These are phyloP conservation scores for Pyrus communis DNA, from an alignment of 306 rosid genomes.

Conservation along the genomic window DNA sequence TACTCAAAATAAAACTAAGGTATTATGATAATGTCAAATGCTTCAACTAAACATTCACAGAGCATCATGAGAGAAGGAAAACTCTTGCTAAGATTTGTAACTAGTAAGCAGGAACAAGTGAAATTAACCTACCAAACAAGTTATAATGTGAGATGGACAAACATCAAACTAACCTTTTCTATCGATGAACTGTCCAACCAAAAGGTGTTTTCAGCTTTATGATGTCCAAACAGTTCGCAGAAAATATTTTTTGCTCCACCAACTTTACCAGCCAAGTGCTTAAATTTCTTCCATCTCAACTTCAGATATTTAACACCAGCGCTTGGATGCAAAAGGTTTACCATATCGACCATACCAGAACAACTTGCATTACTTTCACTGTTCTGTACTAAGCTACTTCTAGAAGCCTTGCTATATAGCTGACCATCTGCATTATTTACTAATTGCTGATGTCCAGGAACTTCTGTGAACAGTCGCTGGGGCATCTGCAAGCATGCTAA, in stretches of 20 bases:
- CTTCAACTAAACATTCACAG: not conserved
- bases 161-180: slow-evolving; percentile 54
- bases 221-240: slow-evolving; percentile 64
- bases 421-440: slow-evolving; percentile 24
- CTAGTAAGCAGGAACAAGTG: not conserved
- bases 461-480: slow-evolving; percentile 31
- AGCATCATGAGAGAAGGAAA: not conserved
- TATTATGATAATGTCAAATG: not conserved
- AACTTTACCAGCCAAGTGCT: slow-evolving; percentile 61
- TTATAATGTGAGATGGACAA: not conserved
- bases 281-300: slow-evolving; percentile 79
- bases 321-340: slow-evolving; percentile 40
- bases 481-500: slow-evolving; percentile 62
- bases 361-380: slow-evolving; percentile 21
- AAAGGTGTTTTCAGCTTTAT: slow-evolving; percentile 72
- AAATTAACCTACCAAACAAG: not conserved
- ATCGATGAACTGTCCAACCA: slow-evolving; percentile 98
- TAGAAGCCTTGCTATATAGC: slow-evolving; percentile 22
- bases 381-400: slow-evolving; percentile 12
- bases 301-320: slow-evolving; percentile 45
- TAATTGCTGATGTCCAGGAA: slow-evolving; percentile 25
- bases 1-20: not conserved
- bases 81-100: not conserved
- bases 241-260: slow-evolving; percentile 83
- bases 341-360: slow-evolving; percentile 24